Base-by-base conservation (phyloP, 2,329 filamentous ascomycete genomes). In the Knoxdaviesia capensis region DNA sequence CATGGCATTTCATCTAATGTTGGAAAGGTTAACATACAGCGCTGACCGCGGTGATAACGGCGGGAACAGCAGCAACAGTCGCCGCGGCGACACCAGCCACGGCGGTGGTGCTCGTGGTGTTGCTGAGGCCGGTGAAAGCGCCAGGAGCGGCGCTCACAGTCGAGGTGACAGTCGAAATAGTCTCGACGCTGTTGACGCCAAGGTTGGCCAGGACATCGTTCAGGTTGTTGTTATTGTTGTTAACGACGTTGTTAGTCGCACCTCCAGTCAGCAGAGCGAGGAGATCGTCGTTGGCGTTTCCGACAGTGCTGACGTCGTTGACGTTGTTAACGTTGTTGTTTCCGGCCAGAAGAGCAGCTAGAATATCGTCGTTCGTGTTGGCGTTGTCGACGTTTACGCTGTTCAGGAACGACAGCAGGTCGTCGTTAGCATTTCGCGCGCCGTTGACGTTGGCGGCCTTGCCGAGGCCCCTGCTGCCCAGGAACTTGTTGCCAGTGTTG, bases 131-230 rank as follows among this genome's bases (percentile, higher is more conserved):
- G 29, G 20, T 9, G 30, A 30, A n/a, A 10, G 11, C 30, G 28
- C 6, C 34, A n/a, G 7, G 28, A 10, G 20, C 34, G 34, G n/a
- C 36, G 36, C 20, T 42, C 36, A 44, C 38, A 28, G 40, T 43
- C 20, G 42, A 34, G 9, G 41, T 44, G 11, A 41, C 31, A 28
- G 40, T 44, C 38, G 43, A 31, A 31, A 28, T 41, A 31, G 28
- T 37, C 30, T n/a, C 9, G 6, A n/a, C 39, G 28, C 33, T 38
- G 4, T 30, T 40, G 28, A 37, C 38, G 42, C 28, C 35, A 31
- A 11, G 20, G 40, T n/a, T 41, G 40, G 20, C 20, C 20, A 20
- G 20, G 20, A 31, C 31, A 30, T 38, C 31, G 28, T 32, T 38
- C 33, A 29, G 36, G 20, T 35, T 41, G 20, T 35, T 41, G 30